Base-by-base conservation (phyloP, 73 alveolate genomes). In the Tetrahymena thermophila region DNA sequence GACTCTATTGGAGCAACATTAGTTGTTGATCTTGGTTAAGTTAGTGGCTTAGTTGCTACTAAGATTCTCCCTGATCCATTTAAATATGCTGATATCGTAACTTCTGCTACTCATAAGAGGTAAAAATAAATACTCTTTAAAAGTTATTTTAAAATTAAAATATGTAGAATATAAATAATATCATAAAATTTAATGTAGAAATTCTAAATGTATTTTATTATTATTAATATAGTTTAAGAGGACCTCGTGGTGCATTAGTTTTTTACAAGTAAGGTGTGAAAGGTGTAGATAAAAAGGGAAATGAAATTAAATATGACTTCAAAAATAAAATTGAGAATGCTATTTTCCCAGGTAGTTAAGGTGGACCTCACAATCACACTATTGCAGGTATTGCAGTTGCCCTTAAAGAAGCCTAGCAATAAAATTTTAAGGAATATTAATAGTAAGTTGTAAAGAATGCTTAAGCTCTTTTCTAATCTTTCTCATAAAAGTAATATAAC, bases 61-160 rank as follows among this genome's bases (percentile, higher is more conserved):
- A 94, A 95, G 94, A 93, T 95, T 38, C 96, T 98, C 19, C 96
- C 98, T 28, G 71, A 96, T 34, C 99, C 99, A 11, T 98, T 98
- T 94, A 97, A 96, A 25, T 96, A 97, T 94, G 96, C 97, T 84
- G 99, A 98, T 95, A 93, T 97, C 8, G 99, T 98, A 19, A 98
- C 97, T 58, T 94, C 99, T 23, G 97, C 99, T 15, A 97, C 99
- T 35, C 99, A 97, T 96, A 97, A 97, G 93, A 44, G 94, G 96
- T 94, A 94, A 10, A 50, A 14, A n/a, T n/a, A n/a, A 50, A 2
- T 15, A 15, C 15, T 14, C 83, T 19, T 19, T 7, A 10, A 23
- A 56, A 23, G 0, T 56, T 56, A 56, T 56, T 56, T 4, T 9
- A 21, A 56, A 56, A 56, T 5, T 4, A 56, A 56, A 9, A 7